Conservation (phyloP, 2,329 filamentous ascomycete genomes). For the Aspergillus sp. region DNA sequence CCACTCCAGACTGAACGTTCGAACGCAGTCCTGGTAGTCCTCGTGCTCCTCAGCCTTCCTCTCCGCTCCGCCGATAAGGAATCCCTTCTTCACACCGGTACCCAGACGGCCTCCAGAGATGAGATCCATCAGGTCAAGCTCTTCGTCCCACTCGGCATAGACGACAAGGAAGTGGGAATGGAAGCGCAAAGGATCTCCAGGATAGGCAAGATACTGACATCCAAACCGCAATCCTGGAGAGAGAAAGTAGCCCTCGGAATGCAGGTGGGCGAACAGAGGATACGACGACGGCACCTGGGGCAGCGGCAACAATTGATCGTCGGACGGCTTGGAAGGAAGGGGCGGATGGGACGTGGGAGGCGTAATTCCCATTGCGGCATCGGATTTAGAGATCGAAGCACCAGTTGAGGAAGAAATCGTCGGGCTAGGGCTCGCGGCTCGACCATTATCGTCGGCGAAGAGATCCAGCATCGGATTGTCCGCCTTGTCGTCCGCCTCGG, state of each 20-base stretch:
- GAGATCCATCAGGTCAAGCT: conserved; percentile 79
- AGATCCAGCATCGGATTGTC: conserved; percentile 20
- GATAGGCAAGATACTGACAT: conserved; percentile 91
- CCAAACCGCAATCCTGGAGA: conserved; percentile 93
- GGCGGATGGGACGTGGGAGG: conserved; percentile 51
- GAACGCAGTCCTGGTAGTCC: conserved; percentile 43
- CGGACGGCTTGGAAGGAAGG: conserved; percentile 33
- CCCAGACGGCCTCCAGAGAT: conserved; percentile 83
- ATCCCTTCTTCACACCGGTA: conserved; percentile 95
- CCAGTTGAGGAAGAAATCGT: conserved; percentile 11
- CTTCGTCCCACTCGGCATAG: conserved; percentile 82
- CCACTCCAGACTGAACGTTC: conserved; percentile 88
- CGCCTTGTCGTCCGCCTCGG: conserved; percentile 3
- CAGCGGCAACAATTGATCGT: conserved; percentile 24
- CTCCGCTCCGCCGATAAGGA: conserved; percentile 72
- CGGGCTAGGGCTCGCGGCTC: conserved; percentile 1
- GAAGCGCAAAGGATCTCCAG: conserved; percentile 89
- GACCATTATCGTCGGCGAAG: conserved; percentile 19
- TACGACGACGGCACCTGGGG: conserved; percentile 54
- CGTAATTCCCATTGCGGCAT: conserved; percentile 40
- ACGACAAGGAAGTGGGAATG: conserved; percentile 91
- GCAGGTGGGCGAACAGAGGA: conserved; percentile 76
- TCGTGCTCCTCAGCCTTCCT: conserved; percentile 34
- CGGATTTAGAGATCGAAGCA: conserved; percentile 14
- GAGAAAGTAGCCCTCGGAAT: conserved; percentile 76